Conservation (phyloP, 768 basidiomycete species). For the Inosperma sp. region DNA sequence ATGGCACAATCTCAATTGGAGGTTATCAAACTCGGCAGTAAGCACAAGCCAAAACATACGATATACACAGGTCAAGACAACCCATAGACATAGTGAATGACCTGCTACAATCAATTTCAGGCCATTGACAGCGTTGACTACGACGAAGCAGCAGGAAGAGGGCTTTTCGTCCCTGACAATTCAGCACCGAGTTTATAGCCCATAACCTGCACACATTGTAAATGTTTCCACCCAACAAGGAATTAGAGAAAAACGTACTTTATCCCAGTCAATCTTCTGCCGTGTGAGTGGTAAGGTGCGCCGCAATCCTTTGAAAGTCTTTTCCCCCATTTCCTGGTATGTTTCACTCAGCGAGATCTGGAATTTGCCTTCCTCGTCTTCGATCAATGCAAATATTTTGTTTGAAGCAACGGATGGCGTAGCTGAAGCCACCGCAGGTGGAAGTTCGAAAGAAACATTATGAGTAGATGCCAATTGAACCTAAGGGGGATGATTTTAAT, state of each 20-base stretch:
- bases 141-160: constrained; percentile 36
- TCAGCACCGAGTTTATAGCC: constrained; percentile 77
- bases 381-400: constrained; percentile 77
- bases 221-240: not conserved
- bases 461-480: constrained; percentile 87
- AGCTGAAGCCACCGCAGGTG: constrained; percentile 50
- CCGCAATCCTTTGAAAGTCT: constrained; percentile 87
- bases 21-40: too few species aligned
- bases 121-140: not conserved
- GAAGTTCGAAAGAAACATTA: constrained; percentile 58
- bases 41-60: too few species aligned
- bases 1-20: too few species aligned
- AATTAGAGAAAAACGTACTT: constrained; percentile 40
- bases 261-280: constrained; percentile 96
- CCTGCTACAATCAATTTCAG: not conserved
- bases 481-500: constrained; percentile 33
- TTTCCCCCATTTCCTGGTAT: constrained; percentile 88
- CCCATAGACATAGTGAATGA: too few species aligned
- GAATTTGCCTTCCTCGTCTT: constrained; percentile 74
- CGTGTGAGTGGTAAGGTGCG: constrained; percentile 88
- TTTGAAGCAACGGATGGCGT: constrained; percentile 50
- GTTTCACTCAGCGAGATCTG: constrained; percentile 76
- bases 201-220: constrained; percentile 32
- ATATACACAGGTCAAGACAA: too few species aligned
- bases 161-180: constrained; percentile 60